Evolutionary conservation across 331 rosid genomes (phyloP).

Genomic region (Quercus lobata): DNA sequence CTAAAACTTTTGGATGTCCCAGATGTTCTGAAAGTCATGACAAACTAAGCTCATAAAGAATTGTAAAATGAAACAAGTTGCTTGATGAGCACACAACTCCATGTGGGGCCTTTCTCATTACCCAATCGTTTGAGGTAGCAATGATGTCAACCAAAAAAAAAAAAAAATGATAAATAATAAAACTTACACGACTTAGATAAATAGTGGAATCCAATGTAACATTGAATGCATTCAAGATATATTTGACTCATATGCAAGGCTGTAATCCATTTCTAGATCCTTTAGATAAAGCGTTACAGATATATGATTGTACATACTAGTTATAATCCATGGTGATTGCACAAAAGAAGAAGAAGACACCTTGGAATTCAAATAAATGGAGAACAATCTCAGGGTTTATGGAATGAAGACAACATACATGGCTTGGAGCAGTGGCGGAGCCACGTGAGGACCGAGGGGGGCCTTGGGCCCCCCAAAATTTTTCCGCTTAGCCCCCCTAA

Average conservation of each 20-base stretch:
- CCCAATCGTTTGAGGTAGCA: background rate
- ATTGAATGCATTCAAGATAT: background rate
- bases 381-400: background rate
- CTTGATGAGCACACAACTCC: background rate
- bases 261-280: background rate
- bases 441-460: too few species aligned
- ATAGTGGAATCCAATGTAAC: background rate
- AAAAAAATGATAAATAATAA: too few species aligned
- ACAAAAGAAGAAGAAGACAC: background rate
- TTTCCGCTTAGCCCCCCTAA: too few species aligned
- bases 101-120: background rate
- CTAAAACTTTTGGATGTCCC: background rate
- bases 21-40: background rate
- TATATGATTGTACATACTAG: background rate
- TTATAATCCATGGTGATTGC: background rate
- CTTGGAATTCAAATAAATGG: background rate
- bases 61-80: background rate
- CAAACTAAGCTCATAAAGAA: background rate
- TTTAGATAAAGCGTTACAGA: background rate
- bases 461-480: too few species aligned
- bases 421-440: too few species aligned
- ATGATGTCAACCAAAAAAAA: background rate
- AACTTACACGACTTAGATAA: background rate
- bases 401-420: slow-evolving; percentile 44
- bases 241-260: slow-evolving; percentile 2